These are phyloP conservation scores for Russula abietina DNA, from an alignment of 768 basidiomycete genomes.

Conservation along the genomic window DNA sequence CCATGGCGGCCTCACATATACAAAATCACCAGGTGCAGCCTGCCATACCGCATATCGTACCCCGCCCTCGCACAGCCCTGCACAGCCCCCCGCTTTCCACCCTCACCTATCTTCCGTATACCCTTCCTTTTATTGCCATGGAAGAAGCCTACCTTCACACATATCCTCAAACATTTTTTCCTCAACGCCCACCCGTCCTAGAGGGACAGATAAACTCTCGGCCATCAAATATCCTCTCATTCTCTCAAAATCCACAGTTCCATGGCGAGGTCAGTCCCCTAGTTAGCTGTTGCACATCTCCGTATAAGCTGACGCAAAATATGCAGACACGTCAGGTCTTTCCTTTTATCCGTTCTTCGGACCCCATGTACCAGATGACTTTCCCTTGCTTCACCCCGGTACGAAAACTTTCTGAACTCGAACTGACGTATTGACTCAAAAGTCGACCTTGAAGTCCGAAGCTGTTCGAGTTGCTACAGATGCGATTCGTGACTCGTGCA, in stretches of 20 bases:
- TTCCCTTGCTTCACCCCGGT: neutral
- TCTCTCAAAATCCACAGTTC: neutral
- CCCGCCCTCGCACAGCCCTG: neutral
- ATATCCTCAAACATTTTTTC: no score
- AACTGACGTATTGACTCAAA: neutral
- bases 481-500: neutral
- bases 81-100: neutral
- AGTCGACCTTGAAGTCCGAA: neutral
- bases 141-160: neutral
- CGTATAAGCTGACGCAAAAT: neutral
- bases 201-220: no score
- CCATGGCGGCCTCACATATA: neutral
- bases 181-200: no score
- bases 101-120: neutral
- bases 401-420: neutral
- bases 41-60: neutral
- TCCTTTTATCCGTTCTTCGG: neutral
- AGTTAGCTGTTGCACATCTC: neutral
- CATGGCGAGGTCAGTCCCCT: neutral
- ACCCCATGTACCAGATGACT: neutral
- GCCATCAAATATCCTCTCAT: neutral
- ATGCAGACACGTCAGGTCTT: neutral
- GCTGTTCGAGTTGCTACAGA: neutral
- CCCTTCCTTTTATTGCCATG: neutral
- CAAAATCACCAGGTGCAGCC: neutral